Percentiles rank a stretch among this genome's conserved stretches.
These are phyloP conservation scores for Saccharomycopsis babjevae DNA, from an alignment of 805 yeast species.

Conservation along the genomic window DNA sequence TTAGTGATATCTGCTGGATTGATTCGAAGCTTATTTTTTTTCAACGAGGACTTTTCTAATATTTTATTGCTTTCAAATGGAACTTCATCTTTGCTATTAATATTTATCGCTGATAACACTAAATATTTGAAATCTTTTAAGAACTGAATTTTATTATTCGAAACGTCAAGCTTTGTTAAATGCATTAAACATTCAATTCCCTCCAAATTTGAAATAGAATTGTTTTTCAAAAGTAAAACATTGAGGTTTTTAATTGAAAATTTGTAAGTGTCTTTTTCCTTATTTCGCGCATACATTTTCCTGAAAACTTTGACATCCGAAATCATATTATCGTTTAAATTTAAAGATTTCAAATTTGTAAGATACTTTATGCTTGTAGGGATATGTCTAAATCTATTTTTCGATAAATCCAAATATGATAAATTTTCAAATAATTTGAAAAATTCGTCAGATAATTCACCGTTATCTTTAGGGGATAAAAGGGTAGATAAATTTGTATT, in stretches of 20 bases:
- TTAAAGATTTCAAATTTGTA: conserved; percentile 38
- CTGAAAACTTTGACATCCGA: conserved; percentile 29
- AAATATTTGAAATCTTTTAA: conserved; percentile 33
- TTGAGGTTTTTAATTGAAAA: conserved; percentile 26
- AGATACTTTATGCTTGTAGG: conserved; percentile 47
- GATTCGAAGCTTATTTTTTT: conserved; percentile 21
- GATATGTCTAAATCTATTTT: conserved; percentile 37
- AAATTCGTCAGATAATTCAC: conserved; percentile 20
- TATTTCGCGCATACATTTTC: neutral
- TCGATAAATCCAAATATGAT: conserved; percentile 43
- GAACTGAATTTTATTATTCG: conserved; percentile 36
- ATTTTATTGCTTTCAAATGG: neutral
- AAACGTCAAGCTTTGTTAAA: conserved; percentile 42
- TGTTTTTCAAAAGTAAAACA: conserved; percentile 42
- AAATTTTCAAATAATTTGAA: conserved; percentile 25
- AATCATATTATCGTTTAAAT: conserved; percentile 38
- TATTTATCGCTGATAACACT: conserved; percentile 21
- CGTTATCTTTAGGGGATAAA: conserved; percentile 17
- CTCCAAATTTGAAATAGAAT: conserved; percentile 31
- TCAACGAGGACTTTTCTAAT: neutral
- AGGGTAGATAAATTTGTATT: conserved; percentile 31
- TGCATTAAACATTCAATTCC: conserved; percentile 35
- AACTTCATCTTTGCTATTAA: neutral
- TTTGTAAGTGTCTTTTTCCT: conserved; percentile 4
- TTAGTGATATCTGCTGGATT: conserved; percentile 34